Conservation (phyloP, 306 rosid genomes). For the Cicer chorassanicum region DNA sequence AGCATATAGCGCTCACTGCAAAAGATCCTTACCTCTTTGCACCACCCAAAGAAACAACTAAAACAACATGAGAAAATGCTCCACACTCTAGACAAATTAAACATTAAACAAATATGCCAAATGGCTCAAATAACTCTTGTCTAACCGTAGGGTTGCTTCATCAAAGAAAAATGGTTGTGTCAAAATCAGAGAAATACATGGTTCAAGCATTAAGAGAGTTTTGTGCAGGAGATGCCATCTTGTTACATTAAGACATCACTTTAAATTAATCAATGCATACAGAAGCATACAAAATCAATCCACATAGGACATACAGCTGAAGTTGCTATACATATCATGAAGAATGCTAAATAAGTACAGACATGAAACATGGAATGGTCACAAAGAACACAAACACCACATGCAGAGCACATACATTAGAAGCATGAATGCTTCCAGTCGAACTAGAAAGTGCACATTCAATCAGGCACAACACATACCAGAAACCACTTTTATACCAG, state of each 20-base stretch:
- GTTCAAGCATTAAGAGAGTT: background rate
- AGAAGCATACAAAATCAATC: background rate
- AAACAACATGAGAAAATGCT: background rate
- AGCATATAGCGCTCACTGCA: constrained; percentile 8
- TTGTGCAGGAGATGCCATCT: background rate
- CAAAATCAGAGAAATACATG: background rate
- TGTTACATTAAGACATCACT: background rate
- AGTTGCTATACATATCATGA: background rate
- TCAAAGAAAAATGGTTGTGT: background rate
- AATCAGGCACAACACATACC: background rate
- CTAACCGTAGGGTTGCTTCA: background rate
- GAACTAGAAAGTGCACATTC: background rate
- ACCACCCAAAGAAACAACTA: background rate
- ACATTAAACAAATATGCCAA: constrained; percentile 7
- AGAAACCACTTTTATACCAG: background rate
- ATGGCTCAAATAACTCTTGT: background rate
- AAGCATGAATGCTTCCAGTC: background rate
- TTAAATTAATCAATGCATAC: background rate
- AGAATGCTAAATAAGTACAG: background rate
- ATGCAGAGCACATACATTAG: background rate
- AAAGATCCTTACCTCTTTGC: constrained; percentile 10
- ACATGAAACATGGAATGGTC: background rate
- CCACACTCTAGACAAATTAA: background rate
- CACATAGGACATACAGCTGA: background rate
- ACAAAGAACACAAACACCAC: background rate